Base-by-base conservation (phyloP, 352 stramenopile species). In the Pythium aquatile region DNA sequence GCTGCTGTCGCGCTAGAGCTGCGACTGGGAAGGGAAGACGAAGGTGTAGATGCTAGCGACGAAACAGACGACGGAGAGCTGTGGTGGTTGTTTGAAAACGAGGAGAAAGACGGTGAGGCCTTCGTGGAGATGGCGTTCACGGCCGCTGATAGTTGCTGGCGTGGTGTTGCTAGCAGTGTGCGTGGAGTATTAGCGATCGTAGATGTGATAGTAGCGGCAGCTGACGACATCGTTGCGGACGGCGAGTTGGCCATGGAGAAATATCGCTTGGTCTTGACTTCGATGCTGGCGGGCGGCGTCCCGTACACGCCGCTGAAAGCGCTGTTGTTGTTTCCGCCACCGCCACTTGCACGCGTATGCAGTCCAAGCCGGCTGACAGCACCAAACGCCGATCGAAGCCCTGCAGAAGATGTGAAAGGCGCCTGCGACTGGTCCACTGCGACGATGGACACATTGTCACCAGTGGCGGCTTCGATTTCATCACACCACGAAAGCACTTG, bases 41-140 rank as follows among this genome's bases (percentile, higher is more conserved):
- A 46, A 9, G 44, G 9, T 7, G 40, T 47, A 10, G 40, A 47
- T 24, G 16, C 40, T 24, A 47, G 11, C 40, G 44, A 52, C 3
- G 30, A 51, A 0, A 48, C 35, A 9, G 47, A 40, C 0, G 58
- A 64, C 4, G 65, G 46, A 10, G 47, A 62, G 11, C 35, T 58
- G 56, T 70, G 30, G 39, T 55, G 32, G 52, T 35, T 55, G 60
- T 83, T 68, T 20, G 80, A 75, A 52, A 90, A 88, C 3, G 77
- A 76, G 9, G 72, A 73, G 61, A 91, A 90, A n/a, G 81, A 68
- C 16, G 84, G 84, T 0, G 84, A 80, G 1, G 82, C 79, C 58
- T 91, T 93, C 0, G 83, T 89, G 17, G 83, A 92, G 16, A 91
- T 86, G 7, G 81, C 82, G 60, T 73, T 93, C 51, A 94, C 79